These are phyloP conservation scores for Cinnamomum chago DNA, from an alignment of 164 flowering plant genomes.

Conservation along the genomic window DNA sequence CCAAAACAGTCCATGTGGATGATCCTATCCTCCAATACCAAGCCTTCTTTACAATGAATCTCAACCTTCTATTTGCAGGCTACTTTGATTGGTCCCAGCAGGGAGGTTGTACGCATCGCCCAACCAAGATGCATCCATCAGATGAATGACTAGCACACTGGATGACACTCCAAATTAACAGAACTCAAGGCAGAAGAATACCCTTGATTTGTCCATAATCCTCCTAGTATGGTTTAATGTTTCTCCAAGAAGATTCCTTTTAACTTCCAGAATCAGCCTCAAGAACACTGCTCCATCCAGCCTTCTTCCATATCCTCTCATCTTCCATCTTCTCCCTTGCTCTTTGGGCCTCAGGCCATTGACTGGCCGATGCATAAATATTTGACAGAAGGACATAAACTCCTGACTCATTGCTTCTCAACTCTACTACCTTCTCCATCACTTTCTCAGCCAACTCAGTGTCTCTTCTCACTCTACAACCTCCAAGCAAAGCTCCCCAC, in stretches of 20 bases:
- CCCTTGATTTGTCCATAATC: neutral
- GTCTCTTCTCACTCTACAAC: slow-evolving; percentile 32
- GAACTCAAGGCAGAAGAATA: neutral
- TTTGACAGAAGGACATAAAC: slow-evolving; percentile 38
- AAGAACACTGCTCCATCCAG: slow-evolving; percentile 24
- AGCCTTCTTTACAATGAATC: too few relatives aligned
- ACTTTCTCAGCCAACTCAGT: slow-evolving; percentile 34
- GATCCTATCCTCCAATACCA: too few relatives aligned
- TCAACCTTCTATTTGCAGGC: neutral
- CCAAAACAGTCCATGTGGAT: too few relatives aligned
- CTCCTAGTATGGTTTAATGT: neutral
- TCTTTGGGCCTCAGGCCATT: slow-evolving; percentile 33
- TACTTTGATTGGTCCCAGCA: neutral
- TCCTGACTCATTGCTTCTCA: slow-evolving; percentile 34
- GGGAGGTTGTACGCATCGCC: neutral
- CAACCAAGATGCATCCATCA: neutral
- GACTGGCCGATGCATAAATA: slow-evolving; percentile 38
- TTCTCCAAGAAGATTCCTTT: neutral
- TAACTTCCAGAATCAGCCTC: neutral
- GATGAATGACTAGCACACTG: neutral
- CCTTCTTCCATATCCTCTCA: slow-evolving; percentile 24
- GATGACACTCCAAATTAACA: neutral
- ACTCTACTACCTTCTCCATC: slow-evolving; percentile 19
- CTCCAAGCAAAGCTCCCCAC: slow-evolving; percentile 46
- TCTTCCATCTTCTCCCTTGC: slow-evolving; percentile 36